A percentile compares a stretch with the other conserved stretches of the same genome.
Evolutionary conservation across 1,284 basidiomycete species (phyloP).

Genomic region (Blastosporella zonata): DNA sequence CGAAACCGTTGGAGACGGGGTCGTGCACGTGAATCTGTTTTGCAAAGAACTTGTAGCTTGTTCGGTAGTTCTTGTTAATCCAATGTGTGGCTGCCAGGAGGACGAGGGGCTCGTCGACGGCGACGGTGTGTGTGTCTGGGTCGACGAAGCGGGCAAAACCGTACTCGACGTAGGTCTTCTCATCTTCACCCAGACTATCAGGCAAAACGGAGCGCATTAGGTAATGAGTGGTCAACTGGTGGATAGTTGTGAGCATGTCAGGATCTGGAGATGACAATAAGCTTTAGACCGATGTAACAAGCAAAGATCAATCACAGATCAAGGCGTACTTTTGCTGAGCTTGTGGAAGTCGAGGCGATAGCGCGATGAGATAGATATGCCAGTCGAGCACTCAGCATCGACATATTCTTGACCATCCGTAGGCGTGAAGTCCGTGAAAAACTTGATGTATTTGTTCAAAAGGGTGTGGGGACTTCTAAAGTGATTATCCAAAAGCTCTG

Average conservation of each 20-base stretch:
- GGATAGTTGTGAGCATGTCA: conserved; percentile 36
- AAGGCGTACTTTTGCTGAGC: conserved; percentile 32
- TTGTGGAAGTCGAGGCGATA: conserved; percentile 38
- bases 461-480: conserved; percentile 35
- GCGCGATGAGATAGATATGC: conserved; percentile 31
- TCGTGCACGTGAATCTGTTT: conserved; percentile 31
- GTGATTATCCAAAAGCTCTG: conserved; percentile 33
- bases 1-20: conserved; percentile 35
- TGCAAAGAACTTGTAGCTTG: conserved; percentile 34
- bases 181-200: conserved; percentile 33
- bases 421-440: conserved; percentile 35
- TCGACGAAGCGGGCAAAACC: conserved; percentile 39
- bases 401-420: conserved; percentile 32
- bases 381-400: conserved; percentile 24
- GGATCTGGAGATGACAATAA: conserved; percentile 21
- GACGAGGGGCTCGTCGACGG: conserved; percentile 38
- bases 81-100: conserved; percentile 35
- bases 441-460: conserved; percentile 35
- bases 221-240: conserved; percentile 35
- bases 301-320: not conserved
- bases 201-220: conserved; percentile 35
- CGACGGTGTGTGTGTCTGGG: conserved; percentile 31
- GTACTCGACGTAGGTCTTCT: conserved; percentile 37
- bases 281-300: not conserved
- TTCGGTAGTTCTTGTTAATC: conserved; percentile 31